These are phyloP conservation scores for Geosmithia flava DNA, from an alignment of 2,329 filamentous ascomycete genomes.

Conservation along the genomic window DNA sequence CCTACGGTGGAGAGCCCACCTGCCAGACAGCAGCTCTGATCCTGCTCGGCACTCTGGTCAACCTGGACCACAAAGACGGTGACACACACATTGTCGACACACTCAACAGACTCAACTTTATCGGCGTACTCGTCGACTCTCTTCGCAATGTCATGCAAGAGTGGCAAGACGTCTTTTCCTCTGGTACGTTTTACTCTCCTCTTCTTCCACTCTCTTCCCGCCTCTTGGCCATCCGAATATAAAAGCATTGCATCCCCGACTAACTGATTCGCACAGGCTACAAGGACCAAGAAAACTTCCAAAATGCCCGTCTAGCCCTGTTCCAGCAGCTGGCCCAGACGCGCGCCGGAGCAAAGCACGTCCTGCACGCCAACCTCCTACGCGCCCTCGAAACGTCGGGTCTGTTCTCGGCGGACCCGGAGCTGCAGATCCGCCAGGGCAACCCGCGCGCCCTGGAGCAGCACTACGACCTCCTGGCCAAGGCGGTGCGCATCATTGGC, in stretches of 20 bases:
- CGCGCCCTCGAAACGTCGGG: conserved; percentile 65
- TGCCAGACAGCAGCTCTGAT: conserved; percentile 81
- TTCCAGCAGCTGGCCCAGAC: conserved; percentile 77
- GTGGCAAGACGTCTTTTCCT: conserved; percentile 42
- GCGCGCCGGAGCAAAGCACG: conserved; percentile 67
- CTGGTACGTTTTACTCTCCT: conserved; percentile 30
- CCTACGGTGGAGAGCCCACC: conserved; percentile 67
- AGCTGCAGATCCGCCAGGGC: conserved; percentile 70
- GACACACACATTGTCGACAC: conserved; percentile 66
- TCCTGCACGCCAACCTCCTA: conserved; percentile 86
- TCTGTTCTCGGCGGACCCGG: conserved; percentile 84
- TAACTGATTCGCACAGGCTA: conserved; percentile 14
- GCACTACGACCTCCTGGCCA: conserved; percentile 75
- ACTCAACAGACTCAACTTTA: conserved; percentile 78
- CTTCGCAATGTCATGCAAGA: conserved; percentile 68
- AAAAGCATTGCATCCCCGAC: conserved; percentile 2
- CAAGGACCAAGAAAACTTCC: conserved; percentile 34
- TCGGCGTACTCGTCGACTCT: conserved; percentile 81
- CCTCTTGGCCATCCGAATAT: neutral
- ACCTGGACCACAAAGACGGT: conserved; percentile 58
- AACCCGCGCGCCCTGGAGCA: conserved; percentile 60
- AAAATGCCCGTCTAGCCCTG: conserved; percentile 65
- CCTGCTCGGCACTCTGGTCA: conserved; percentile 67
- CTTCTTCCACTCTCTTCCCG: neutral
- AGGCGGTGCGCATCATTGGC: conserved; percentile 69